Evolutionary conservation across 768 basidiomycete species (phyloP).

Genomic region (Strobilomyces dryophilus): DNA sequence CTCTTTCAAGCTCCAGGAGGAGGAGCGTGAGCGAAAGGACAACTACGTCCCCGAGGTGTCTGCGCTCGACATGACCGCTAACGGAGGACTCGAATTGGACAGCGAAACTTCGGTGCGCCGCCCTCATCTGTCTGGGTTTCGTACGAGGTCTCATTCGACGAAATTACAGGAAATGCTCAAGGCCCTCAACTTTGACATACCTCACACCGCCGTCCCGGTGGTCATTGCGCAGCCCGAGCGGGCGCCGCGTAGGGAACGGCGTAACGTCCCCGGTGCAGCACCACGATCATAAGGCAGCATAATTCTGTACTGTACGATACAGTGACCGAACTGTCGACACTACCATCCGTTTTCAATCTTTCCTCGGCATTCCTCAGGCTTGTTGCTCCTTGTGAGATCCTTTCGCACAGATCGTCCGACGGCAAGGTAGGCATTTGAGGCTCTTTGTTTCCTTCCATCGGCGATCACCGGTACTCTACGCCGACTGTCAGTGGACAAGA

Average conservation of each 20-base stretch:
- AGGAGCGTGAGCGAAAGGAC: slow-evolving; percentile 98
- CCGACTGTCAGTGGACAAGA: no score
- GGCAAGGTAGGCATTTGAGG: no score
- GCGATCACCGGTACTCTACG: no score
- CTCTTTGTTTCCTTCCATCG: no score
- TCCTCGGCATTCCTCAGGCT: no score
- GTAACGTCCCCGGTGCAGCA: slow-evolving; percentile 79
- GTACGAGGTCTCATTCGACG: not conserved
- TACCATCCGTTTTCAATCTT: no score
- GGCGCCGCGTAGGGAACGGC: slow-evolving; percentile 66
- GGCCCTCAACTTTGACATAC: slow-evolving; percentile 92
- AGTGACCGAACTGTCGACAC: no score
- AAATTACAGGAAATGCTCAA: slow-evolving; percentile 72
- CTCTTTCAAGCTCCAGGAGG: slow-evolving; percentile 99
- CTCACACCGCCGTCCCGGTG: slow-evolving; percentile 65
- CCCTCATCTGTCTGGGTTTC: not conserved
- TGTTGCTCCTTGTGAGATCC: no score
- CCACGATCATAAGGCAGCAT: slow-evolving; percentile 22
- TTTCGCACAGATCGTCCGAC: no score
- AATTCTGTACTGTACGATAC: no score
- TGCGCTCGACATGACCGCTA: slow-evolving; percentile 76
- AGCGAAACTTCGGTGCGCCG: slow-evolving; percentile 83
- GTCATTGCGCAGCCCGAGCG: slow-evolving; percentile 67
- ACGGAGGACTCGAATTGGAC: slow-evolving; percentile 84
- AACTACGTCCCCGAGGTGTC: slow-evolving; percentile 99